Base-by-base conservation (phyloP, 129 eudicot species). In the Escallonia rubra region DNA sequence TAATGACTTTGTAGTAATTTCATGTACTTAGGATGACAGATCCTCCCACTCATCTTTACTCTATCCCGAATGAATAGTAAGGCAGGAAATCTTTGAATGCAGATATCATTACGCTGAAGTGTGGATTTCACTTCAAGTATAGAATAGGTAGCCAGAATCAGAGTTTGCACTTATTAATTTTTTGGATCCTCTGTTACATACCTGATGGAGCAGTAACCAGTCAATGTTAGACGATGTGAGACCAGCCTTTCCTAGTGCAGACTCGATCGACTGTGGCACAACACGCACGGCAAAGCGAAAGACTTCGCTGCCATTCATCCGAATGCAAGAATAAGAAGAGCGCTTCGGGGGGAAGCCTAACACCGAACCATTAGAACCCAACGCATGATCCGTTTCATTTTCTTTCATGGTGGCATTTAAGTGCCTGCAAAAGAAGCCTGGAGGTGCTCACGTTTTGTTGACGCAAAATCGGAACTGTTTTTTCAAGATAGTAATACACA, bases 191-290 rank as follows among this genome's bases (percentile, higher is more conserved):
- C 51, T 39, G 54, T 62, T 7, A 23, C 61, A 38, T 82, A 93
- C 99, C 99, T 93, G 99, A 81, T 93, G 99, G 41, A 93, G 89
- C 65, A 93, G 81, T 74, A 93, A 71, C 99, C 99, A 93, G 72
- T 86, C 99, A 63, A 93, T 77, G 79, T 72, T 82, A 10, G 99
- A 93, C 10, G 78, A 74, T 46, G 83, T 70, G 66, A 93, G 72
- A 46, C 99, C 96, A 34, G 99, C 88, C 43, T 89, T 93, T 59
- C 80, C 73, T 40, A 93, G 79, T 2, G 96, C 95, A 55, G 66
- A 57, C 70, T 84, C 90, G 43, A 93, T 79, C 5, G 99, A 93
- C 67, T 84, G 95, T 12, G 99, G 96, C 54, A 93, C 99, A 44
- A 82, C 88, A 52, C 92, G 92, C 70, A 78, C 87, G 47, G 99